Evolutionary conservation across 306 rosid genomes (phyloP).

Genomic region (Echinosophora koreensis): DNA sequence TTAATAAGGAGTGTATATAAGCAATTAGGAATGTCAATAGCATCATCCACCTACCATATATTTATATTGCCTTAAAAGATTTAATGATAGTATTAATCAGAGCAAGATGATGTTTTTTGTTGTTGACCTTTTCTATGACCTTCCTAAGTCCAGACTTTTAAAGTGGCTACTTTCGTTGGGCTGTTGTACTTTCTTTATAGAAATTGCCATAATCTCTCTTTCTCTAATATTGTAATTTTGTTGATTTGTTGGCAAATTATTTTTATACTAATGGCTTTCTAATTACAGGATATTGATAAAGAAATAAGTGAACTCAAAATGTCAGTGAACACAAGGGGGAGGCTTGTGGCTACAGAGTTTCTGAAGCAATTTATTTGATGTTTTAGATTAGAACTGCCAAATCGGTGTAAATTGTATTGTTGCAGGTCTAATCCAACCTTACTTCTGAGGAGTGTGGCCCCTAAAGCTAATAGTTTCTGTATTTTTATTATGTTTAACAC

Average conservation of each 20-base stretch:
- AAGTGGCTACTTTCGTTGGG: constrained; percentile 18
- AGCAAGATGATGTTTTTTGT: constrained; percentile 11
- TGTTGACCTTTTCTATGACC: constrained; percentile 15
- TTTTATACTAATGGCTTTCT: constrained; percentile 22
- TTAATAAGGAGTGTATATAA: too few species aligned
- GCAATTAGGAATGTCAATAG: background rate
- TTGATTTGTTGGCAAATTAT: constrained; percentile 3
- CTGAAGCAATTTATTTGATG: constrained; percentile 87
- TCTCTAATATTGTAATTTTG: background rate
- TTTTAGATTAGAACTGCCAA: constrained; percentile 31
- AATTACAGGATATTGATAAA: constrained; percentile 88
- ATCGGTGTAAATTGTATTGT: constrained; percentile 49
- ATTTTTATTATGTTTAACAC: constrained; percentile 11
- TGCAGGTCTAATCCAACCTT: constrained; percentile 39
- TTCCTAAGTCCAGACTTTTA: background rate
- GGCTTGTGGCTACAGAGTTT: constrained; percentile 97
- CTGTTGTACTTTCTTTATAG: background rate
- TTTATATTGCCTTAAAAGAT: background rate
- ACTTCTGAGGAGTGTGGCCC: constrained; percentile 17
- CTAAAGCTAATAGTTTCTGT: constrained; percentile 23
- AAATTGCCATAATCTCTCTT: background rate
- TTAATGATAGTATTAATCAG: background rate
- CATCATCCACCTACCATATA: background rate
- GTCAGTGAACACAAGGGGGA: constrained; percentile 96
- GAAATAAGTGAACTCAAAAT: constrained; percentile 95